Base-by-base conservation (phyloP, 179 eudicot species). In the Camellia oleifera region DNA sequence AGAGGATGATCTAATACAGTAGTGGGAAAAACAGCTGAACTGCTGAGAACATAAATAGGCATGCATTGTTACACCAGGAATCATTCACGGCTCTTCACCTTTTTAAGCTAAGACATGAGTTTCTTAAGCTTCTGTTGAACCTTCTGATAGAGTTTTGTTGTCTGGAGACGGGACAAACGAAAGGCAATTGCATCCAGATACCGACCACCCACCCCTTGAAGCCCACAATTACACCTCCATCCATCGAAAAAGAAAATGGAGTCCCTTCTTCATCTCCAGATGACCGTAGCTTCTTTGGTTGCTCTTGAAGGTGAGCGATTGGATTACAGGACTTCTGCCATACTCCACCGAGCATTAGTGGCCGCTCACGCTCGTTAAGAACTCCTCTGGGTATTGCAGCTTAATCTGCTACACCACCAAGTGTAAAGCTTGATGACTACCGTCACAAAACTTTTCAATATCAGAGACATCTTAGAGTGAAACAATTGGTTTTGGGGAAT, bases 191-290 rank as follows among this genome's bases (percentile, higher is more conserved):
- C 80, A 83, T 92, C 96, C 7, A 92, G 58, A 40, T 77, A 92
- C 92, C 93, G 89, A 7, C 91, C 93, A 63, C 91, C 44, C 85
- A 85, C 74, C 92, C 96, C 77, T 83, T 88, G 66, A 92, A 82
- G 5, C 96, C 96, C 44, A 89, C 86, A 11, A 90, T 80, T 26
- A 70, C 74, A 42, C 87, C 90, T 52, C 90, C 93, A 18, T 92
- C 93, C 48, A 85, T 82, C 13, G 87, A 82, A 20, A 92, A 82
- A 5, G 83, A 79, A 78, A 92, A 92, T 5, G 92, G 92, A 13
- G 85, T 85, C 68, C 92, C 93, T 82, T 83, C 87, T 81, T 90
- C 92, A 1, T 80, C 81, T 11, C 96, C 96, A 57, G 65, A 92
- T 0, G 96, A 92, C 93, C 96, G 26, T 78, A 89, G 10, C 81